Evolutionary conservation across 345 rosid genomes (phyloP), one percentile per base, ranked within the genome.

Genomic region (Anastatica hierochuntica): DNA sequence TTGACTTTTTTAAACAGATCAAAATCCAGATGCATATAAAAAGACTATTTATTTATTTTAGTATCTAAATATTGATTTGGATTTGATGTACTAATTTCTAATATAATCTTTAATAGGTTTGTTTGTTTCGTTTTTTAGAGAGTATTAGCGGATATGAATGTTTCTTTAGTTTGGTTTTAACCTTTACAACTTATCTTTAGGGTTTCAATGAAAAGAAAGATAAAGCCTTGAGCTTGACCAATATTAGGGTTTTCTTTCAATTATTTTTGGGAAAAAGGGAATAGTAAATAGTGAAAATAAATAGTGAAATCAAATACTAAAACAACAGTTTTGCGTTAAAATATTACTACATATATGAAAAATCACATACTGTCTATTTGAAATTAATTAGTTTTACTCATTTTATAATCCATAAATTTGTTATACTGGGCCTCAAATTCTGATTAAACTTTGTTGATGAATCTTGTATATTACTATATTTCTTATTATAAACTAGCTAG

Each of bases 171-270:
- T 62, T 44, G 23, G n/a, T 36, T 44, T 62, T 23, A 56, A 49
- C 47, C 14, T 65, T n/a, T n/a, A n/a, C 8, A 49, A 29, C 33
- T n/a, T n/a, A n/a, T n/a, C n/a, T 50, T 65, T 57, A 57, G 70
- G 70, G 53, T 51, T 66, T 58, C 48, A 51, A 43, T 50, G 53
- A 51, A 66, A 43, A 43, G 26, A 36, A 29, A 37, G 29, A 53
- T 51, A 58, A 58, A 43, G 60, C 60, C 53, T 57, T 31, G 64
- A 43, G 46, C 40, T 49, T 65, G 58, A 49, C 51, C 58, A 35
- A 42, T 27, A 10, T 31, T 58, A 50, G 64, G 64, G 52, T 43
- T 57, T 49, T 37, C 50, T 49, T 42, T 19, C 41, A 24, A 56
- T 57, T 37, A 21, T 45, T n/a, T n/a, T 58, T 44, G 3, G 43